Percentiles rank a stretch among this genome's conserved stretches.
These are phyloP conservation scores for Parathielavia hyrcaniae DNA, from an alignment of 495 filamentous ascomycete species.

Conservation along the genomic window DNA sequence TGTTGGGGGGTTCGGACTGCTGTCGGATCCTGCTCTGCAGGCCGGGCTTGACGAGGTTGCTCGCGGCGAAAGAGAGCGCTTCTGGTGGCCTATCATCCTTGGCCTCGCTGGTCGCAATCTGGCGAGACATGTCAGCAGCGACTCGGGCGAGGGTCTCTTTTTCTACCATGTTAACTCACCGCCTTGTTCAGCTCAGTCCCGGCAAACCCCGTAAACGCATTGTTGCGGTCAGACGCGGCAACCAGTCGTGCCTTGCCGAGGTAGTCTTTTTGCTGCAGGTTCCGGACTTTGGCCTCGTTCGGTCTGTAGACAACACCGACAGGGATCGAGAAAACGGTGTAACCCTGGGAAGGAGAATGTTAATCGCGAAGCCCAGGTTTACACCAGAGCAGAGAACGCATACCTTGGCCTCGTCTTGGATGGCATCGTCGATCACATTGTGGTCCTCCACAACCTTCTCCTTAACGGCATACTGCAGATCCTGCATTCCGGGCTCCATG, in stretches of 20 bases:
- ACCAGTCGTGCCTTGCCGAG: conserved; percentile 89
- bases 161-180: conserved; percentile 28
- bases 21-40: conserved; percentile 65
- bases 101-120: conserved; percentile 24
- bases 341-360: conserved; percentile 55
- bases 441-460: conserved; percentile 94
- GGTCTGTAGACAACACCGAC: conserved; percentile 92
- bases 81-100: conserved; percentile 71
- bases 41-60: conserved; percentile 81
- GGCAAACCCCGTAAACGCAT: conserved; percentile 70
- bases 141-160: background rate
- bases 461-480: conserved; percentile 86
- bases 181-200: conserved; percentile 64
- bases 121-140: conserved; percentile 22
- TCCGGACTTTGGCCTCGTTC: conserved; percentile 96
- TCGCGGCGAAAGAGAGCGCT: conserved; percentile 80
- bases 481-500: conserved; percentile 80
- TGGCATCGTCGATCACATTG: conserved; percentile 96
- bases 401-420: conserved; percentile 87
- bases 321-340: conserved; percentile 98
- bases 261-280: conserved; percentile 94
- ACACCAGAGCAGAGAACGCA: conserved; percentile 9
- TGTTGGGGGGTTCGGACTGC: conserved; percentile 74
- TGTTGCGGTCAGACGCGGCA: conserved; percentile 76
- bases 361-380: conserved; percentile 22